A percentile compares a stretch with the other conserved stretches of the same genome.
Evolutionary conservation across 805 yeast species (phyloP).

Genomic region (Starmerella potacharoeniae): DNA sequence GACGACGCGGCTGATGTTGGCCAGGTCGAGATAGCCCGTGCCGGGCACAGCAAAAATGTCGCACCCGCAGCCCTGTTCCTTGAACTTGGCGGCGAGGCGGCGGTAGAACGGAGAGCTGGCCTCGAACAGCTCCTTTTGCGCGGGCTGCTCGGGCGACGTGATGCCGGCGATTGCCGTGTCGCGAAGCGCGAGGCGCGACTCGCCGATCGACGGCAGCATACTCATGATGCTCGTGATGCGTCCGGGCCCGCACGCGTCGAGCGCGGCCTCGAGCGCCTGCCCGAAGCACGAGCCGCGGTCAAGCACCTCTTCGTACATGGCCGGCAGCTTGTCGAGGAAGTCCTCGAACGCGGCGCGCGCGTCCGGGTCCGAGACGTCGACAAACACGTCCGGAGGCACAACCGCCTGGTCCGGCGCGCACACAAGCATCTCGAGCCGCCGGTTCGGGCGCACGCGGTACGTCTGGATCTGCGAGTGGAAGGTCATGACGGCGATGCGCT

Average conservation of each 20-base stretch:
- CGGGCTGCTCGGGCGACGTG: constrained; percentile 27
- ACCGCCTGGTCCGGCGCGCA: constrained; percentile 55
- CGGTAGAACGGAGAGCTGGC: constrained; percentile 54
- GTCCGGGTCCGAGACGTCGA: constrained; percentile 1
- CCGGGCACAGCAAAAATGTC: constrained; percentile 60
- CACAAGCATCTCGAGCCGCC: constrained; percentile 21
- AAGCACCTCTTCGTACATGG: constrained; percentile 31
- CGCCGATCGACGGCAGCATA: constrained; percentile 67
- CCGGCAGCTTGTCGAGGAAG: constrained; percentile 52
- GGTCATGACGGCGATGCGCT: constrained; percentile 57
- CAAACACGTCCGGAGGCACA: constrained; percentile 56
- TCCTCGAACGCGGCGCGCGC: constrained; percentile 33
- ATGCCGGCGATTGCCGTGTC: constrained; percentile 20
- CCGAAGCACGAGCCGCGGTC: constrained; percentile 63
- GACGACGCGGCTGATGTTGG: constrained; percentile 57
- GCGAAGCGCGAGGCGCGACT: constrained; percentile 42
- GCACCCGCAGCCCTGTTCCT: constrained; percentile 52
- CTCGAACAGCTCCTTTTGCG: constrained; percentile 39
- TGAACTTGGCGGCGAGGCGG: constrained; percentile 45
- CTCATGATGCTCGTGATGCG: constrained; percentile 61
- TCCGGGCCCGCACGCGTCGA: constrained; percentile 34
- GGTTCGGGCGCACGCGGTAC: constrained; percentile 29
- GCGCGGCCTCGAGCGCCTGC: constrained; percentile 55
- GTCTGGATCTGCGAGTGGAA: constrained; percentile 65
- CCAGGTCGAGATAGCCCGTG: constrained; percentile 54